These are phyloP conservation scores for Microbotryum scabiosae DNA, from an alignment of 1,284 basidiomycete species.

Conservation along the genomic window DNA sequence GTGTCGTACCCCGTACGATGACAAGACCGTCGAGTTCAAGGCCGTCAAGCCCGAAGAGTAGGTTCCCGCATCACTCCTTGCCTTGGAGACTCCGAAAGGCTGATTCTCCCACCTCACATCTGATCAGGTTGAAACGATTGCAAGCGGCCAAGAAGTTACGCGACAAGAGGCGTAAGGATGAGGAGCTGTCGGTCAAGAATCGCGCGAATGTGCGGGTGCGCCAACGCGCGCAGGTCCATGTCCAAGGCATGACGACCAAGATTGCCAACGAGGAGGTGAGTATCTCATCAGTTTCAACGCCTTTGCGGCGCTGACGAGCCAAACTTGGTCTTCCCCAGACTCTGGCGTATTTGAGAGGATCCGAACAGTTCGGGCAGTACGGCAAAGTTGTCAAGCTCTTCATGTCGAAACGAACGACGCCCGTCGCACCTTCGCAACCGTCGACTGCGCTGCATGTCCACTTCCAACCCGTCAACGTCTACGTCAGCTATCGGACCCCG, in stretches of 20 bases:
- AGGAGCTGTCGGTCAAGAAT: slow-evolving; percentile 74
- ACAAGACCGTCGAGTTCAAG: slow-evolving; percentile 90
- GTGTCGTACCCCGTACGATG: slow-evolving; percentile 86
- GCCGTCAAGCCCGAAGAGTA: slow-evolving; percentile 93
- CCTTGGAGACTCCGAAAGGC: neutral
- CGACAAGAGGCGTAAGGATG: slow-evolving; percentile 93
- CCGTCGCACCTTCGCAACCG: slow-evolving; percentile 32
- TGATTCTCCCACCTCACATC: neutral
- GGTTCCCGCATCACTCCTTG: slow-evolving; percentile 40
- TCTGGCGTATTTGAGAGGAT: slow-evolving; percentile 84
- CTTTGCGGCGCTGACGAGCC: neutral
- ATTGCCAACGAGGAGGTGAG: slow-evolving; percentile 92
- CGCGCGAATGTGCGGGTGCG: slow-evolving; percentile 91
- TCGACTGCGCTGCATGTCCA: slow-evolving; percentile 43
- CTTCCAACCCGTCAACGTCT: slow-evolving; percentile 74
- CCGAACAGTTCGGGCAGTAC: slow-evolving; percentile 97
- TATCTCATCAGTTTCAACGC: slow-evolving; percentile 6
- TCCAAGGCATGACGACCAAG: slow-evolving; percentile 82
- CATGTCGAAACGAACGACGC: slow-evolving; percentile 74
- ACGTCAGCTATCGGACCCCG: slow-evolving; percentile 89
- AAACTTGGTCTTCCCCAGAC: slow-evolving; percentile 50
- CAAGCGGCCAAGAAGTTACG: slow-evolving; percentile 93
- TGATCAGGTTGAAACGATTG: slow-evolving; percentile 75
- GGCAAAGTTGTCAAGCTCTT: slow-evolving; percentile 96
- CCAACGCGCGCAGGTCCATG: slow-evolving; percentile 93